These are phyloP conservation scores for Takakia lepidozioides DNA, from an alignment of 225 moss, liverwort and hornwort species.

Conservation along the genomic window DNA sequence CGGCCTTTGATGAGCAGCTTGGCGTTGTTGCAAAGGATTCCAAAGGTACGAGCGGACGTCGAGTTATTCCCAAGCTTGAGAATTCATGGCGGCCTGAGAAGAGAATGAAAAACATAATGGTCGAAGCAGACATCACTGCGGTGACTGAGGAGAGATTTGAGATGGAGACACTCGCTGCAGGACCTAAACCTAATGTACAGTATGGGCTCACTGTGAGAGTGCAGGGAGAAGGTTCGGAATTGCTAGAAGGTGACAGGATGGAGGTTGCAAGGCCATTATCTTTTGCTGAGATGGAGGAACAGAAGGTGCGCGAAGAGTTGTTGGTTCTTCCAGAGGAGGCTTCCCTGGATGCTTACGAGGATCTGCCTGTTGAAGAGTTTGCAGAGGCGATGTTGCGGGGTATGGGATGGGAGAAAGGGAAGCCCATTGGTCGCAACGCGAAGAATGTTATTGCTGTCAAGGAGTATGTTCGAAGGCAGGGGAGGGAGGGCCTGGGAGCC, in stretches of 20 bases:
- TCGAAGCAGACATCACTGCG: conserved; percentile 49
- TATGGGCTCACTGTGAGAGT: conserved; percentile 55
- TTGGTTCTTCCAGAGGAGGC: conserved; percentile 60
- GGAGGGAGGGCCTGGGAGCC: conserved; percentile 67
- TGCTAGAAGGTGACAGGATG: conserved; percentile 2
- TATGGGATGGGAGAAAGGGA: conserved; percentile 98
- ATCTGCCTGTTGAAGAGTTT: conserved; percentile 79
- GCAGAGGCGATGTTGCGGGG: conserved; percentile 84
- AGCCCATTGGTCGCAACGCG: conserved; percentile 71
- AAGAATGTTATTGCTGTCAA: conserved; percentile 47
- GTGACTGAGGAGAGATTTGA: conserved; percentile 67
- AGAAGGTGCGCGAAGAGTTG: conserved; percentile 65
- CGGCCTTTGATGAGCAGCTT: conserved; percentile 52
- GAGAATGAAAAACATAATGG: conserved; percentile 87
- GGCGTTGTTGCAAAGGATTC: conserved; percentile 59
- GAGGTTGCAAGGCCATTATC: conserved; percentile 22
- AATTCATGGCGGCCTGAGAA: conserved; percentile 92
- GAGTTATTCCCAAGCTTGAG: conserved; percentile 77
- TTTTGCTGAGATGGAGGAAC: conserved; percentile 56
- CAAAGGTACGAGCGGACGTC: conserved; percentile 21
- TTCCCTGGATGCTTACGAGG: conserved; percentile 67
- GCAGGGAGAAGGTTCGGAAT: conserved; percentile 19
- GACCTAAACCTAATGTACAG: conserved; percentile 37
- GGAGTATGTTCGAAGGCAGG: conserved; percentile 54
- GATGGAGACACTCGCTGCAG: conserved; percentile 49